Evolutionary conservation across 768 basidiomycete species (phyloP).

Genomic region (Collybiopsis confluens): DNA sequence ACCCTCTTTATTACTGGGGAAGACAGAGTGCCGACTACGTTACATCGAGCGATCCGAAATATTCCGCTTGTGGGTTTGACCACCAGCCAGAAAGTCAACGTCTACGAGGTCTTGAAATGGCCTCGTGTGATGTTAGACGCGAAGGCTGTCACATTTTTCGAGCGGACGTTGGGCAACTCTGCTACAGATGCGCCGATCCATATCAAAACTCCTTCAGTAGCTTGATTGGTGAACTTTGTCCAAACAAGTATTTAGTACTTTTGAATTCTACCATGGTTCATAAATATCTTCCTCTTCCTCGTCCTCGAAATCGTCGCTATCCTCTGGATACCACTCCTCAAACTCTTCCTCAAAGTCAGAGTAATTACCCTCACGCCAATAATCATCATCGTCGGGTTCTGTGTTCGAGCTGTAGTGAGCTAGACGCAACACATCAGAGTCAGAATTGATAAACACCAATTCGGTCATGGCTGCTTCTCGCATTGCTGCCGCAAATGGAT

Average conservation of each 20-base stretch:
- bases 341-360: conserved; percentile 6
- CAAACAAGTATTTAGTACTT: too few relatives aligned
- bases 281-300: too few relatives aligned
- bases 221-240: too few relatives aligned
- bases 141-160: conserved; percentile 76
- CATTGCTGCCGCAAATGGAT: not conserved
- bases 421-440: not conserved
- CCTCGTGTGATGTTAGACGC: conserved; percentile 77
- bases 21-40: conserved; percentile 43
- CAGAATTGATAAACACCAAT: not conserved
- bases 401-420: conserved; percentile 12
- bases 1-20: conserved; percentile 76
- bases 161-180: conserved; percentile 52
- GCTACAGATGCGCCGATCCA: not conserved
- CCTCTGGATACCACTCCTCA: not conserved
- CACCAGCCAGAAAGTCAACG: conserved; percentile 61
- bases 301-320: too few relatives aligned
- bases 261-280: too few relatives aligned
- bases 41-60: conserved; percentile 66
- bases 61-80: conserved; percentile 63
- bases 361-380: conserved; percentile 24
- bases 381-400: conserved; percentile 11
- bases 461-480: not conserved
- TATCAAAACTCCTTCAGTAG: not conserved
- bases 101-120: conserved; percentile 85